Evolutionary conservation across 495 filamentous ascomycete species (phyloP).

Genomic region (Cetradonia linearis): DNA sequence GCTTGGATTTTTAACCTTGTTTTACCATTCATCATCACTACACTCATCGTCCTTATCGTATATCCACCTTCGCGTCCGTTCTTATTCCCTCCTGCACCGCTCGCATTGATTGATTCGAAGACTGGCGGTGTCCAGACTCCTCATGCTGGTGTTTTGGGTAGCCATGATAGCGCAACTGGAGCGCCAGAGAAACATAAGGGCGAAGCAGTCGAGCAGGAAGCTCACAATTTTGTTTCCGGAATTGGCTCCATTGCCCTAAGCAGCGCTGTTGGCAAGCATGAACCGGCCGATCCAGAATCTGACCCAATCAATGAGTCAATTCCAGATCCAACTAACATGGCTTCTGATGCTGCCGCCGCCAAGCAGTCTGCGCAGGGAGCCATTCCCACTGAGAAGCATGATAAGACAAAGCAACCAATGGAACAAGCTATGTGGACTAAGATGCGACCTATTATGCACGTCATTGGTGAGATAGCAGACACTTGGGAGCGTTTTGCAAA

Average conservation of each 20-base stretch:
- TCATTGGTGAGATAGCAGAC: constrained; percentile 62
- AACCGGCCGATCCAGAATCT: constrained; percentile 37
- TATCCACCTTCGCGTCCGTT: constrained; percentile 52
- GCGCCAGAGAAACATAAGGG: constrained; percentile 77
- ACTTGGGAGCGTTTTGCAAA: constrained; percentile 74
- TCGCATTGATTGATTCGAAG: constrained; percentile 51
- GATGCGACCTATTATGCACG: constrained; percentile 68
- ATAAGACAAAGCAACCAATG: constrained; percentile 80
- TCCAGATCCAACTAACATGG: constrained; percentile 52
- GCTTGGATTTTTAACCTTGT: constrained; percentile 73
- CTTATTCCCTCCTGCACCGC: constrained; percentile 66
- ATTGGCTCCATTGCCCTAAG: constrained; percentile 65
- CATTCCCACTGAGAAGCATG: constrained; percentile 41
- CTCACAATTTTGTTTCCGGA: constrained; percentile 67
- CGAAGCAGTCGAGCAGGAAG: constrained; percentile 79
- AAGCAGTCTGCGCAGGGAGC: constrained; percentile 43
- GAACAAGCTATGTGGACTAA: constrained; percentile 67
- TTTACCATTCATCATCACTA: constrained; percentile 46
- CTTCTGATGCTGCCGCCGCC: constrained; percentile 45
- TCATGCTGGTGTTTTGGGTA: constrained; percentile 58
- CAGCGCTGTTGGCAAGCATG: constrained; percentile 64
- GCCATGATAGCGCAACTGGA: constrained; percentile 68
- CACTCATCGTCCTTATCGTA: constrained; percentile 54
- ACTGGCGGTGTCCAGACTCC: constrained; percentile 61
- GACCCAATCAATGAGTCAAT: constrained; percentile 38